Base-by-base conservation (phyloP, 495 filamentous ascomycete species). In the Penicillium cosmopolitanum region DNA sequence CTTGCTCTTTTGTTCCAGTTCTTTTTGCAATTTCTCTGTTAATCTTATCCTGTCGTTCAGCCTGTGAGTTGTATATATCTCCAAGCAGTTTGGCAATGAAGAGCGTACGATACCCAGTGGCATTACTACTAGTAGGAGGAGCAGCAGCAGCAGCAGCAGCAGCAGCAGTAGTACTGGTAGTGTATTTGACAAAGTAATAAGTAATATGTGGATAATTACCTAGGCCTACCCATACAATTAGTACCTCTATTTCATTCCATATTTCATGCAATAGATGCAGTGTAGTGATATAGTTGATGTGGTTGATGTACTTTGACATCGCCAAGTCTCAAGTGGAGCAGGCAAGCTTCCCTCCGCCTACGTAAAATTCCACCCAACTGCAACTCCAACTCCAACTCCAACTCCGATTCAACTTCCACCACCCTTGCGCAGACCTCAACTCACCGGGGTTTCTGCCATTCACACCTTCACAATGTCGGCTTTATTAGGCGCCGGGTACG, bases 1-100 rank as follows among this genome's bases (percentile, higher is more conserved):
- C 48, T 56, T 61, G 55, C 53, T 65, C 56, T 38, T 16, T 63
- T 56, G 36, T n/a, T 65, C 52, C 66, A 21, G 35, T 59, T 31
- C 50, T 21, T 15, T 53, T 53, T 57, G 53, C 56, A 25, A 46
- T 48, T 69, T 68, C 61, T 69, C 59, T 74, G 65, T 73, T 73
- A 61, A 74, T 78, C 67, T 71, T 66, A 69, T 60, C 59, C 57
- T 67, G 56, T 67, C 60, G 68, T 66, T 71, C 65, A 51, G 63
- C 67, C 66, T 73, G 66, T 70, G 67, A 66, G 70, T 66, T 80
- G 77, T 80, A 78, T 76, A 80, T 80, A 80, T 67, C 75, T 72
- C 62, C 52, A 57, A 66, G 69, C 70, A 67, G 70, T 73, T 68
- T 74, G 67, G 63, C 66, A 73, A 76, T 76, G 71, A 74, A 72